Base-by-base conservation (phyloP, 164 flowering plant genomes). In the Umbellularia californica region DNA sequence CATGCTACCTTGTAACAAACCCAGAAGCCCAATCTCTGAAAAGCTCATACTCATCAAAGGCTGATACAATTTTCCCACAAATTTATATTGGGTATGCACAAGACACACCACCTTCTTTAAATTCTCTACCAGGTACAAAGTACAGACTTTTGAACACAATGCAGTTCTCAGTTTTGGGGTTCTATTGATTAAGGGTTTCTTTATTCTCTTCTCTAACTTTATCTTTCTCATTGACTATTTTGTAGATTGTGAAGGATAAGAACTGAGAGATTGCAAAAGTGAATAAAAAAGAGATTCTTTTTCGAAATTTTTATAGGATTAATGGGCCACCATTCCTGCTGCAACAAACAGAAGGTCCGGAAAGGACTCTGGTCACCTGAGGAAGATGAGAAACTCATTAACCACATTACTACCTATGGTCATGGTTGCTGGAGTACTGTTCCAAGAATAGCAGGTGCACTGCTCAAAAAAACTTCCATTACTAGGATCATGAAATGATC, bases 291-390 rank as follows among this genome's bases (percentile, higher is more conserved):
- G 50, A 20, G 35, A 19, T 35, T 23, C 6, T 28, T 51, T 52
- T 70, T 70, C 11, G 3, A 4, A 14, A 11, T 52, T 70, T 51
- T 17, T 58, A n/a, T 22, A 15, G n/a, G 65, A 28, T 77, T 77
- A 72, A 93, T 91, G 97, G 93, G 94, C 23, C 97, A 86, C 76
- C 98, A 93, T 70, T 82, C 92, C 22, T 92, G 97, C 82, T 92
- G 98, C 82, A 92, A 85, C 90, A 93, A 90, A 75, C 91, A 89
- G 84, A 90, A 90, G 83, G 94, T 92, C 24, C 89, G 87, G 81
- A 88, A 95, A 64, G 97, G 97, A 23, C 84, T 93, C 0, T 93
- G 97, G 97, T 93, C 97, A 24, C 97, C 95, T 14, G 95, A 92
- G 67, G 97, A 92, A 87, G 98, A 93, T 81, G 93, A 93, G 78